Percentiles rank a stretch among this genome's conserved stretches.
Evolutionary conservation across 2,329 filamentous ascomycete genomes (phyloP).

Genomic region (Clathrospora elynae): DNA sequence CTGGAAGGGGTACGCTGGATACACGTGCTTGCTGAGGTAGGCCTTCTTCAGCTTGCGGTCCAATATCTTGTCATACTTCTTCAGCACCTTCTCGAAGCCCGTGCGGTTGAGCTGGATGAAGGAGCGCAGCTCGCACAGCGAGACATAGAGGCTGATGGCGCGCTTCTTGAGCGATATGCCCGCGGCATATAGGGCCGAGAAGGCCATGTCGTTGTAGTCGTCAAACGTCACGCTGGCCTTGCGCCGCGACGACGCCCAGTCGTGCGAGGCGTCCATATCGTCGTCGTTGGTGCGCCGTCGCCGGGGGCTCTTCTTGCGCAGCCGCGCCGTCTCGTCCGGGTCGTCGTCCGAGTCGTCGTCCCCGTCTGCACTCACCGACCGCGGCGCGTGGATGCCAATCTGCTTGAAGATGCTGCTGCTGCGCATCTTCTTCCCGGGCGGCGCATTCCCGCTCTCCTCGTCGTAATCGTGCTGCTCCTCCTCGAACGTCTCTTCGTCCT

Average conservation of each 20-base stretch:
- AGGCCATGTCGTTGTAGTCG: conserved; percentile 76
- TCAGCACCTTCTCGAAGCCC: conserved; percentile 92
- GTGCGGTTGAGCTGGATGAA: conserved; percentile 96
- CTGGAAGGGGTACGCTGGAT: conserved; percentile 80
- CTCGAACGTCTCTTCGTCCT: conserved; percentile 73
- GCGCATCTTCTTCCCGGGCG: conserved; percentile 48
- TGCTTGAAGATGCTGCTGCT: conserved; percentile 60
- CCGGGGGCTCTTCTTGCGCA: conserved; percentile 48
- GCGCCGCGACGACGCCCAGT: conserved; percentile 63
- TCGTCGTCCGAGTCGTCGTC: conserved; percentile 65
- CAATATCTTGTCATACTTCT: conserved; percentile 98
- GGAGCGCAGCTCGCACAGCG: conserved; percentile 92
- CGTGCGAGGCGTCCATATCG: conserved; percentile 67
- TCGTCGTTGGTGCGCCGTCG: conserved; percentile 40
- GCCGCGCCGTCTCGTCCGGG: conserved; percentile 55
- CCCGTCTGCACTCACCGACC: conserved; percentile 59
- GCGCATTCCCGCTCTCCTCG: conserved; percentile 46
- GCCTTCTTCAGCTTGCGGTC: conserved; percentile 77
- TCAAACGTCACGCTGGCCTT: conserved; percentile 71
- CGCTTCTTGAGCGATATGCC: conserved; percentile 92
- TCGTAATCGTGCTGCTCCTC: conserved; percentile 55
- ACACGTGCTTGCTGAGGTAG: conserved; percentile 77
- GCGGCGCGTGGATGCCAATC: conserved; percentile 52
- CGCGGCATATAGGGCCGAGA: conserved; percentile 70
- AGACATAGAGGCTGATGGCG: conserved; percentile 84